Evolutionary conservation across 805 yeast species (phyloP), one percentile per base, ranked within the genome.

Genomic region (Zygosaccharomyces rouxii): DNA sequence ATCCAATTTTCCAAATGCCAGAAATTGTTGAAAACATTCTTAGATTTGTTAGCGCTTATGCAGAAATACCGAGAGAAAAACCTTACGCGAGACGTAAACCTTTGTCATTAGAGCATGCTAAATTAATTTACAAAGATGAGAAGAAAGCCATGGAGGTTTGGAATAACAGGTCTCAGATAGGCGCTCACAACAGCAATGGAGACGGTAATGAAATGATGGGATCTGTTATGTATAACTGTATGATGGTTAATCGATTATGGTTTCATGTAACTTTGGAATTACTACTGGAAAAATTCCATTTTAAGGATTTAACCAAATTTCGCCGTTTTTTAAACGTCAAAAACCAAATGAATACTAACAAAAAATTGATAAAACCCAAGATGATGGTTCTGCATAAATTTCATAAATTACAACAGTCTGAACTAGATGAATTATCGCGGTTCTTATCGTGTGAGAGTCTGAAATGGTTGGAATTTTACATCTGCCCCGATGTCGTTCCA

Each of bases 401-500:
- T 28, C 71, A 74, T 38, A 74, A 73, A 47, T 74, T 80, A 2
- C 71, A 68, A 44, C 89, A 84, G 60, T 53, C 63, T 10, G 76
- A 82, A 19, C 56, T 87, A 22, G 82, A 82, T 21, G 41, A 57
- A n/a, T 58, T 83, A 7, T 67, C 77, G 2, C 59, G 64, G 16
- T 46, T 56, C 4, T 53, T 74, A 4, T 63, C 76, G 26, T 79
- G 81, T 33, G 71, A 75, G 2, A 69, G 73, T 38, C 63, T 89
- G 38, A 72, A 75, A 55, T 80, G 86, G 85, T 70, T 89, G 26
- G 96, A 89, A 63, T 73, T 89, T 57, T 88, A 85, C 67, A 84
- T 90, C 59, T 89, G 96, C 61, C 92, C 96, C 5, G 74, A 73
- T 39, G 61, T 86, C 26, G 58, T 75, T 6, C 96, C 96, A 3